Evolutionary conservation across 2,329 filamentous ascomycete species (phyloP).

Genomic region (Talaromyces sp.): DNA sequence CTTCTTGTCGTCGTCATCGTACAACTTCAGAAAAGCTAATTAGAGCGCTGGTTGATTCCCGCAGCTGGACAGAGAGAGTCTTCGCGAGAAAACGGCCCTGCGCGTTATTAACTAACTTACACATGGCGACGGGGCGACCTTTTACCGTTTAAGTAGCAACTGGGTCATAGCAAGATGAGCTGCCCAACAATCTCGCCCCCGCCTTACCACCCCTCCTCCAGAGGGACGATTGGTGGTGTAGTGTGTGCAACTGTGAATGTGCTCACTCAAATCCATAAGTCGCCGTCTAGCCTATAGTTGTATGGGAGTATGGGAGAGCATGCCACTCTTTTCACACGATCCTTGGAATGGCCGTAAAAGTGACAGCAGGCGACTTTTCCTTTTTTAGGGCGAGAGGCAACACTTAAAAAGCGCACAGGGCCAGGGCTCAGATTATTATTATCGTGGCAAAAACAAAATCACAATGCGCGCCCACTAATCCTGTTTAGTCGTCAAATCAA

Average conservation of each 20-base stretch:
- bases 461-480: slow-evolving; percentile 14
- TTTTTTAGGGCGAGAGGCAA: not conserved
- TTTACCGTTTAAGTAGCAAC: not conserved
- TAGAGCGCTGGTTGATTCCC: not conserved
- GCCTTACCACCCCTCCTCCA: not conserved
- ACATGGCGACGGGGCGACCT: not conserved
- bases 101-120: not conserved
- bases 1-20: not conserved
- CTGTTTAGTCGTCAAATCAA: slow-evolving; percentile 19
- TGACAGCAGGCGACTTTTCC: not conserved
- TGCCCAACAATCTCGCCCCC: not conserved
- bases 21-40: not conserved
- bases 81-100: not conserved
- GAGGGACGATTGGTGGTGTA: not conserved
- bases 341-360: not conserved
- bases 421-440: not conserved
- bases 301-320: not conserved
- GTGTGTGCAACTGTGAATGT: not conserved
- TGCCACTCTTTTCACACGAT: not conserved
- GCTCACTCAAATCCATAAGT: not conserved
- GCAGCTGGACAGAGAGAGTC: not conserved
- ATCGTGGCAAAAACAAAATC: not conserved
- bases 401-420: not conserved
- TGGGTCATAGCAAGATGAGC: not conserved
- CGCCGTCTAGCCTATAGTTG: not conserved